Base-by-base conservation (phyloP, 371 early-diverging fungal genomes). In the Zychaea mexicana region DNA sequence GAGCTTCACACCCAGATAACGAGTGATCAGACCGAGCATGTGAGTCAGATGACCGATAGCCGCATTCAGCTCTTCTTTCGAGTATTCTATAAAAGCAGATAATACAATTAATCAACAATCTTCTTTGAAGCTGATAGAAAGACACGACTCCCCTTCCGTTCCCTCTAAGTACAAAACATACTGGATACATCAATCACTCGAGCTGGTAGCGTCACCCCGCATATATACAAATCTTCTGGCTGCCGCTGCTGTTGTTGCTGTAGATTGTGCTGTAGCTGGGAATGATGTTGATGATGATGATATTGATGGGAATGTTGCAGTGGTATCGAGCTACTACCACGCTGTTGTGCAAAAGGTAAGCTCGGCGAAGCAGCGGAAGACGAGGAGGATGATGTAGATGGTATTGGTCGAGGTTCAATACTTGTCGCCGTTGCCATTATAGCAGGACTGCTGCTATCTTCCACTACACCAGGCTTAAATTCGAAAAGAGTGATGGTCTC, bases 1-100 rank as follows among this genome's bases (percentile, higher is more conserved):
- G 30, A 94, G 72, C 28, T 84, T 83, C 60, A 92, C 81, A 36
- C 89, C 92, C 10, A 94, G 75, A 71, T 95, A 95, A 45, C 89
- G 88, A 4, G 89, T 82, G 61, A 94, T 83, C n/a, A 94, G 72
- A 19, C 85, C 84, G 32, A 90, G 78, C 79, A 93, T 86, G 60
- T 95, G 94, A 39, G 89, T 74, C 24, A 89, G 84, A 63, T 91
- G 83, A n/a, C 91, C 91, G 30, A 94, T 81, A 17, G 91, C 90
- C 5, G 95, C 91, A 73, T 94, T 94, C 52, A 94, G 80, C 64
- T 91, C 91, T 71, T 94, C 94, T 33, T 85, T 79, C 22, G 71
- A 62, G n/a, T 70, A 76, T 42, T 61, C 80, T 66, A 67, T 64
- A 62, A 58, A 26, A n/a, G 49, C 45, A 67, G 8, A 3, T 15